These are phyloP conservation scores for Penicillium chermesinum DNA, from an alignment of 495 filamentous ascomycete species.

Conservation along the genomic window DNA sequence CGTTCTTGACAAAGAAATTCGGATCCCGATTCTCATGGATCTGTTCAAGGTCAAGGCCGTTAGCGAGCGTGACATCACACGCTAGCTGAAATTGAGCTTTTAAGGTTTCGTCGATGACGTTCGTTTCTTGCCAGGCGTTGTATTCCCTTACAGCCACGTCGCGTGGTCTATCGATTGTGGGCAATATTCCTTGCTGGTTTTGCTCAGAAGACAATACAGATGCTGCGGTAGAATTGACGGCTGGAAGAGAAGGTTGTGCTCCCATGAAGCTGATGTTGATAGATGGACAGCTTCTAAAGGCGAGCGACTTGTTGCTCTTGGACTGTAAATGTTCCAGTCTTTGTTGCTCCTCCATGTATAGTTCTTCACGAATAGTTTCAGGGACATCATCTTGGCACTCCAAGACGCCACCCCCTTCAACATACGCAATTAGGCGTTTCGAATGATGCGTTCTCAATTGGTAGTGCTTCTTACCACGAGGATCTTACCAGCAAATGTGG, in stretches of 20 bases:
- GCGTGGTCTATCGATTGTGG: slow-evolving; percentile 5
- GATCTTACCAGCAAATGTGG: slow-evolving; percentile 31
- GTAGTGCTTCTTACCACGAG: slow-evolving; percentile 28
- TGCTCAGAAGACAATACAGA: slow-evolving; percentile 3
- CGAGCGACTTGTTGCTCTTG: slow-evolving; percentile 7
- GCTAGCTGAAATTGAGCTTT: slow-evolving; percentile 23
- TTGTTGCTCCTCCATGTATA: slow-evolving; percentile 31
- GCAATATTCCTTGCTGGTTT: not conserved
- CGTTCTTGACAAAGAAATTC: slow-evolving; percentile 17
- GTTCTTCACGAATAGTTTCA: slow-evolving; percentile 9
- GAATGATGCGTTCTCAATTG: slow-evolving; percentile 23
- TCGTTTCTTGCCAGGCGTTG: slow-evolving; percentile 20
- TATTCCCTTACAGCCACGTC: slow-evolving; percentile 24
- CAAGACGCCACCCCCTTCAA: slow-evolving; percentile 16
- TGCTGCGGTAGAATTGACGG: not conserved
- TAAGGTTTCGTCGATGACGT: slow-evolving; percentile 13
- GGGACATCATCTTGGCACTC: slow-evolving; percentile 26
- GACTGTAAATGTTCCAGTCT: slow-evolving; percentile 18
- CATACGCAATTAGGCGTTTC: slow-evolving; percentile 20
- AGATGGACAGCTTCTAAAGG: slow-evolving; percentile 6
- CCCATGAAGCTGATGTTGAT: slow-evolving; percentile 22
- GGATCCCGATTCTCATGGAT: slow-evolving; percentile 22
- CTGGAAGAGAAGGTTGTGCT: slow-evolving; percentile 8
- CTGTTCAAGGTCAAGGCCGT: slow-evolving; percentile 22
- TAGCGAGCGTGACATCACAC: slow-evolving; percentile 14